Evolutionary conservation across 441 rosid genomes (phyloP).

Genomic region (Aquilaria agallochum): DNA sequence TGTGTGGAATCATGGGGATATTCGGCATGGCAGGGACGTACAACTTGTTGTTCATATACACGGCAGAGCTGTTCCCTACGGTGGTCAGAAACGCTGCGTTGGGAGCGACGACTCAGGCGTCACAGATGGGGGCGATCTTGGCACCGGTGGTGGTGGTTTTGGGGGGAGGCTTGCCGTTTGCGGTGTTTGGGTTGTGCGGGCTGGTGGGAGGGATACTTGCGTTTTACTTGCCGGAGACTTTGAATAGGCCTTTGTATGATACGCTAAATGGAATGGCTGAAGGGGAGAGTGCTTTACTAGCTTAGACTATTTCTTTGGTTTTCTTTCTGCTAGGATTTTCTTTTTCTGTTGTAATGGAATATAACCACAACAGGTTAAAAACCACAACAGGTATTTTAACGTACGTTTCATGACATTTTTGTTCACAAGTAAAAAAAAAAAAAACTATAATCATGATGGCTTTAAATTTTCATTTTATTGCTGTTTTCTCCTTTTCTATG

Average conservation of each 20-base stretch:
- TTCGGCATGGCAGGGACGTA: slow-evolving; percentile 91
- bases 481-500: too few relatives aligned
- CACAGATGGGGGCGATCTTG: slow-evolving; percentile 85
- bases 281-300: slow-evolving; percentile 30
- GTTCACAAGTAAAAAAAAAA: too few relatives aligned
- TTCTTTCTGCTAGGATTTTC: too few relatives aligned
- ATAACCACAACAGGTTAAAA: too few relatives aligned
- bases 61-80: slow-evolving; percentile 80
- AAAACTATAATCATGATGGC: too few relatives aligned
- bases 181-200: slow-evolving; percentile 64
- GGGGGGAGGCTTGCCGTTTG: slow-evolving; percentile 67
- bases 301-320: too few relatives aligned
- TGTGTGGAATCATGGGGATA: slow-evolving; percentile 76
- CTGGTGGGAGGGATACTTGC: slow-evolving; percentile 67
- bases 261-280: slow-evolving; percentile 76
- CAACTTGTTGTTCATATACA: slow-evolving; percentile 76
- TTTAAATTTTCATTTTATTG: too few relatives aligned
- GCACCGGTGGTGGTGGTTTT: slow-evolving; percentile 84
- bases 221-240: slow-evolving; percentile 77
- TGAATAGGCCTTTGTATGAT: slow-evolving; percentile 78
- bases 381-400: too few relatives aligned
- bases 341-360: too few relatives aligned
- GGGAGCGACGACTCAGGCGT: slow-evolving; percentile 76
- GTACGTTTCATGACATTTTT: too few relatives aligned
- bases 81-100: slow-evolving; percentile 91